Base-by-base conservation (phyloP, 2,329 filamentous ascomycete genomes). In the Claviceps humidiphila region DNA sequence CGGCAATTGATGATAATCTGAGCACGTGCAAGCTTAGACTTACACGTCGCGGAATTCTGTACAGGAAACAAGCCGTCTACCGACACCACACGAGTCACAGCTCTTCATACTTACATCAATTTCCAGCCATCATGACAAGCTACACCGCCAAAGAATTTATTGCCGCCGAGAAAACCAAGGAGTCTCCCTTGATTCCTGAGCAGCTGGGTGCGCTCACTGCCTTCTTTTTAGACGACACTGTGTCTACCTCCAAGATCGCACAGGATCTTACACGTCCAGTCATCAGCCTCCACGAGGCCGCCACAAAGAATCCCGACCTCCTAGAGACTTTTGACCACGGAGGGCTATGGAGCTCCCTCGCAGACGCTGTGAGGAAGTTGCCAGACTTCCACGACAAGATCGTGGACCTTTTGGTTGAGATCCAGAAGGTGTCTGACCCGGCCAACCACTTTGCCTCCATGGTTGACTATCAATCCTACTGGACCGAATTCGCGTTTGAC, bases 341-440 rank as follows among this genome's bases (percentile, higher is more conserved):
- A 20, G 30, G 26, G 20, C 16, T 51, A 26, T 51, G 49, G 49
- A 37, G 30, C 16, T 51, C 49, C 8, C 22, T 51, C 26, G 42
- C 49, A 1, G 42, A 46, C 5, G 49, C 49, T n/a, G 20, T 51
- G 7, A 20, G 8, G 8, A 14, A 46, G 8, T 39, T 51, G n/a
- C 41, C 49, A 4, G 42, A 51, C 2, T 46, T 39, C 1, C n/a
- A 26, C 34, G 49, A 51, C 42, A 51, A 7, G 22, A 13, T 51
- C 16, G 49, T 46, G 1, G 49, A 51, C 34, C 49, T 51, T 13
- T 20, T 51, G 8, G 34, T 46, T 17, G 49, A 51, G 20, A 51
- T 51, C 13, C 49, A 51, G 49, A 46, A 45, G 3, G 42, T 51
- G 30, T 30, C 42, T 16, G 49, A 51, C n/a, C 49, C 49, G 14